A percentile compares a stretch with the other conserved stretches of the same genome.
These are phyloP conservation scores for Byssochlamys sp. DNA, from an alignment of 2,329 filamentous ascomycete genomes.

Conservation along the genomic window DNA sequence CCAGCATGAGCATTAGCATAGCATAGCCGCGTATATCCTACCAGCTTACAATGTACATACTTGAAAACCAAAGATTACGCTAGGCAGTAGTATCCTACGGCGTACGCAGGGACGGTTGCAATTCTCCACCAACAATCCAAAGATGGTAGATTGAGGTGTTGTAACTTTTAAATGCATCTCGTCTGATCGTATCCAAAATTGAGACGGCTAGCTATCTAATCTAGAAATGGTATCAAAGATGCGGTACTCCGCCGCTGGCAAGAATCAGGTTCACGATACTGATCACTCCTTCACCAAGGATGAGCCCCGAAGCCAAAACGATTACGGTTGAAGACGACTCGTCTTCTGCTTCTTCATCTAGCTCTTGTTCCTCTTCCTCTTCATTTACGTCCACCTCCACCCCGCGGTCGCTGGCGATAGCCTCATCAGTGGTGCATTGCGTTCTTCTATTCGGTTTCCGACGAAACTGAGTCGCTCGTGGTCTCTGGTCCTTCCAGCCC, in stretches of 20 bases:
- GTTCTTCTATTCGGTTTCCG: background rate
- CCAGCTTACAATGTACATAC: background rate
- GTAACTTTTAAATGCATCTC: background rate
- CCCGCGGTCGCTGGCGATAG: background rate
- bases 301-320: constrained; percentile 80
- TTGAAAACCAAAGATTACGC: too few species aligned
- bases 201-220: background rate
- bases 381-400: background rate
- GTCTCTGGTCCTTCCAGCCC: constrained; percentile 43
- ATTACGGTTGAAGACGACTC: constrained; percentile 57
- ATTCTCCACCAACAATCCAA: background rate
- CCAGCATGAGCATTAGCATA: background rate
- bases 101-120: too few species aligned
- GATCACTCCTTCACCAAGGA: constrained; percentile 81
- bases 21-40: background rate
- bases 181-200: background rate
- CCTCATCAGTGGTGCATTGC: background rate
- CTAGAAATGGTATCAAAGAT: constrained; percentile 42
- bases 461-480: constrained; percentile 32
- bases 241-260: constrained; percentile 66
- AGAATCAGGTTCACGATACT: constrained; percentile 83
- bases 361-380: constrained; percentile 19
- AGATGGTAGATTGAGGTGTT: background rate
- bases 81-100: background rate
- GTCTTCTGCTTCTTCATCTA: constrained; percentile 31